Conservation (phyloP, 2,329 filamentous ascomycete genomes). For the Aspergillus sp. region DNA sequence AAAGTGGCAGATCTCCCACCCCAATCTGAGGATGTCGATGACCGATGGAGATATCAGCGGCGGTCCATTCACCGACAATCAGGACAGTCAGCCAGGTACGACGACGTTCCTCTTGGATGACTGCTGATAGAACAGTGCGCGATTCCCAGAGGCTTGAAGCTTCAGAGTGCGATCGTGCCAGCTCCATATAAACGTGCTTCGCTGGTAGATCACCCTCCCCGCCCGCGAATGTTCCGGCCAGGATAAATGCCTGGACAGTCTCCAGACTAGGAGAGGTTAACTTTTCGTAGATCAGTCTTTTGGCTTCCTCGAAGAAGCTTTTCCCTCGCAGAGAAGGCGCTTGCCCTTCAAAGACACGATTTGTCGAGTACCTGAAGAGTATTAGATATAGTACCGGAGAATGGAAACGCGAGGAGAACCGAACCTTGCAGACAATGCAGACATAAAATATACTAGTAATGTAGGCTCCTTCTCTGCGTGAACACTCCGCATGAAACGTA, state of each 20-base stretch:
- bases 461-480: conserved; percentile 14
- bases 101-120: conserved; percentile 16
- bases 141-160: conserved; percentile 7
- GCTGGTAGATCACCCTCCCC: conserved; percentile 18
- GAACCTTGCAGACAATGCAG: conserved; percentile 20
- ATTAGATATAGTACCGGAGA: not conserved
- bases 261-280: conserved; percentile 16
- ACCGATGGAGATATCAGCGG: conserved; percentile 15
- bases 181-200: conserved; percentile 19
- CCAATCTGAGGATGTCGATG: not conserved
- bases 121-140: not conserved
- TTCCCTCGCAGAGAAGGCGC: conserved; percentile 15
- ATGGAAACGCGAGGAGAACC: not conserved
- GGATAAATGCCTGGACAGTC: conserved; percentile 15
- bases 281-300: conserved; percentile 10
- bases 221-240: conserved; percentile 17
- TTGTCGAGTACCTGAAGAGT: conserved; percentile 15
- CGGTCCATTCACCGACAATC: conserved; percentile 19
- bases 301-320: conserved; percentile 11
- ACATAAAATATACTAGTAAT: conserved; percentile 20
- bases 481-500: conserved; percentile 16
- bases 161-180: conserved; percentile 21
- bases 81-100: conserved; percentile 20
- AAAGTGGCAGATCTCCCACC: conserved; percentile 4
- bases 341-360: conserved; percentile 8